phyloP scores from a whole-genome alignment of 202 grass and related monocot genomes.

The Elaeis oleifera region DNA sequence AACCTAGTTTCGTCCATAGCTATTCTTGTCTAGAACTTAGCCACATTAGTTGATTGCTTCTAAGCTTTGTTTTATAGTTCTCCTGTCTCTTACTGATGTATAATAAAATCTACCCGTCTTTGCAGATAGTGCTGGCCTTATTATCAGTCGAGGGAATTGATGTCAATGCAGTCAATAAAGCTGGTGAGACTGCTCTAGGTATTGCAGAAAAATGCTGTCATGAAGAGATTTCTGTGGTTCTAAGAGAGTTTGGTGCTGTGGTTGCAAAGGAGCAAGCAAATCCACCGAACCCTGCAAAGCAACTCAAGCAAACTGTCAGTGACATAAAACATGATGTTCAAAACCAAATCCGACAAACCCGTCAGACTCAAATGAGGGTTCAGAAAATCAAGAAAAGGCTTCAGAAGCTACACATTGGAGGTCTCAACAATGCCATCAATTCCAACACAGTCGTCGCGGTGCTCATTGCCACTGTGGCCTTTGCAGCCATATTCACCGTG shows the following conservation, averaged over 20 bases:
- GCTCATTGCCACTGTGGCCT: constrained; percentile 92
- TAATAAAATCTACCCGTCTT: background rate
- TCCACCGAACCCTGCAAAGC: constrained; percentile 71
- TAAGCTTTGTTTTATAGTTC: too few species aligned
- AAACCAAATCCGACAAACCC: constrained; percentile 84
- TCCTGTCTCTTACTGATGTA: too few species aligned
- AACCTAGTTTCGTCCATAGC: too few species aligned
- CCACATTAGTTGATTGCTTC: too few species aligned
- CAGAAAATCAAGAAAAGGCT: constrained; percentile 85
- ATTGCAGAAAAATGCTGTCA: constrained; percentile 69
- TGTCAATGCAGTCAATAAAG: constrained; percentile 83
- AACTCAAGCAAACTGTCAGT: constrained; percentile 96
- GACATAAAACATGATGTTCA: constrained; percentile 91
- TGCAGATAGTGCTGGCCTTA: constrained; percentile 77
- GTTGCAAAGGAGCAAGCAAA: constrained; percentile 68
- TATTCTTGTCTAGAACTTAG: too few species aligned
- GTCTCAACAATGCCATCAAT: constrained; percentile 94
- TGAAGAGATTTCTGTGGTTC: constrained; percentile 59
- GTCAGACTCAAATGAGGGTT: constrained; percentile 79
- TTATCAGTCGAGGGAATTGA: constrained; percentile 57
- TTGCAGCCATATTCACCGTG: constrained; percentile 88
- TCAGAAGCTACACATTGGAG: constrained; percentile 92
- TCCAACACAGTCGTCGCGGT: constrained; percentile 94
- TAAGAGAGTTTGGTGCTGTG: constrained; percentile 59
- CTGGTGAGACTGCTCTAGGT: constrained; percentile 87